Base-by-base conservation (phyloP, 768 basidiomycete species). In the Boletellus ananiceps region DNA sequence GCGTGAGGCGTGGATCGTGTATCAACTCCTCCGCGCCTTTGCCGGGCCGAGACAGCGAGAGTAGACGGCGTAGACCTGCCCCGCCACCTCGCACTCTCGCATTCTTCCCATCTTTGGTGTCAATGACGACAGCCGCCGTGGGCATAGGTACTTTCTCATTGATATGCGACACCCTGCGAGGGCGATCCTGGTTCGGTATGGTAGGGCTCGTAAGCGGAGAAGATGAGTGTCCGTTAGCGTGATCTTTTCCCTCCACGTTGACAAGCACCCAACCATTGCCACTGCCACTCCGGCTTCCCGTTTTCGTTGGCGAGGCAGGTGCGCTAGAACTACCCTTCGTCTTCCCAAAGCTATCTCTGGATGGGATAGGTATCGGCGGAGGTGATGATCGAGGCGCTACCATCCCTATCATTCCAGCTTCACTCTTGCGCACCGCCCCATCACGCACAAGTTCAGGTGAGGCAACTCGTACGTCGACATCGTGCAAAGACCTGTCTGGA, bases 201-300 rank as follows among this genome's bases (percentile, higher is more conserved):
- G 64, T 63, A 18, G 65, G 60, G 16, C 65, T 59, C 14, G 47
- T 47, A 40, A 58, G 54, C 42, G 59, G 62, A 39, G 57, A 58
- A 14, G 60, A 40, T 8, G 51, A 50, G 31, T 66, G 62, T 35
- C 56, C 59, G 33, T 55, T 57, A 38, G 44, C 49, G 38, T 66
- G 70, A 43, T 65, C 67, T 53, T 68, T 67, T 27, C 74, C 72
- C 50, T 81, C 82, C 14, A 84, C 76, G 44, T 81, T 84, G 33
- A 84, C 78, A 21, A 84, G 68, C 2, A 84, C 83, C 83, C 83
- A 84, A 21, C 83, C 83, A 57, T 79, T 70, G 14, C 76, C 75
- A 38, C 69, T 73, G 36, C 69, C 69, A 40, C 67, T 68, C 50
- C 60, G 56, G 44, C 58, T 61, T 23, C 61, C 66, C 36, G 69